These are phyloP conservation scores for Diversispora epigaea DNA, from an alignment of 192 early-diverging fungal genomes.

Conservation along the genomic window DNA sequence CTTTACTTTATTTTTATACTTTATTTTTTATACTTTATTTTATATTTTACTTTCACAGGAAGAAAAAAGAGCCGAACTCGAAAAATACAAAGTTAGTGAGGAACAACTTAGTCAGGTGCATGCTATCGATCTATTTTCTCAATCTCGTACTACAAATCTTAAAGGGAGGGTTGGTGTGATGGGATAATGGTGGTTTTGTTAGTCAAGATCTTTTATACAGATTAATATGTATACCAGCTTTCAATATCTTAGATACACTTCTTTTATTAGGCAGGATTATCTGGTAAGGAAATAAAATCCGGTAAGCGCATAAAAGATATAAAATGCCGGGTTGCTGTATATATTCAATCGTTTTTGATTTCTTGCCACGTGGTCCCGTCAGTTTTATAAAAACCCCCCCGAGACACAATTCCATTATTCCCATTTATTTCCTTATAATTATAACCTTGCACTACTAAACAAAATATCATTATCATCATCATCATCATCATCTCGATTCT, in stretches of 20 bases:
- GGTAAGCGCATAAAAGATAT: constrained; percentile 10
- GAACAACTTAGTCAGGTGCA: constrained; percentile 41
- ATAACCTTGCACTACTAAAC: neutral
- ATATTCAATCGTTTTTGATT: constrained; percentile 9
- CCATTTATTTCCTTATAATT: constrained; percentile 6
- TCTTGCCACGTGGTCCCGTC: neutral
- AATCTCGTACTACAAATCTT: constrained; percentile 24
- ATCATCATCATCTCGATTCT: neutral
- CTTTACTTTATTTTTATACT: neutral
- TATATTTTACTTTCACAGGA: constrained; percentile 37
- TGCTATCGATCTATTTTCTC: constrained; percentile 24
- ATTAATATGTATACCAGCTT: constrained; percentile 1
- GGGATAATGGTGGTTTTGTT: neutral
- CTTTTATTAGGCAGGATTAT: constrained; percentile 16
- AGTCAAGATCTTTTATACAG: constrained; percentile 8
- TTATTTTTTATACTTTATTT: neutral
- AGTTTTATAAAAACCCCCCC: neutral
- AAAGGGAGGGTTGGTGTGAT: constrained; percentile 26
- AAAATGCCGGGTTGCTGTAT: neutral
- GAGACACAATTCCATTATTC: neutral
- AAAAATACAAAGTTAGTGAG: constrained; percentile 44
- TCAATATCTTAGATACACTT: constrained; percentile 19
- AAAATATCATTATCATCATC: neutral
- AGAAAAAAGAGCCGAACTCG: constrained; percentile 48
- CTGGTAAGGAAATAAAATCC: constrained; percentile 25